phyloP scores from a whole-genome alignment of 306 rosid species.

The Crotalaria pallida region DNA sequence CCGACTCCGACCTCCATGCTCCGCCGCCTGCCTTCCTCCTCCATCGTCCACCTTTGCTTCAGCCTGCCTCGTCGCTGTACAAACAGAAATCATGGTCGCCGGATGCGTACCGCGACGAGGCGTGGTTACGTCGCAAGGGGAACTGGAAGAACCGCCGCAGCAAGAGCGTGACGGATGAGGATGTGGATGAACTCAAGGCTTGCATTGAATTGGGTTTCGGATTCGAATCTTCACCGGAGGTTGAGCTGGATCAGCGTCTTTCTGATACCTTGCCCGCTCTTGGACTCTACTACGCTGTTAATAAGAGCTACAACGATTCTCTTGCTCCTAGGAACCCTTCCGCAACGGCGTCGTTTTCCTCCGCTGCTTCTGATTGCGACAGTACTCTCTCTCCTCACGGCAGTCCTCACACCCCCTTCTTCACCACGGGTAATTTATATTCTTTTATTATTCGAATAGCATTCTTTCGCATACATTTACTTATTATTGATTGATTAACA shows the following conservation, averaged over 20 bases:
- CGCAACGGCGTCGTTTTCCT: conserved; percentile 36
- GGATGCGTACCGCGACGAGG: conserved; percentile 70
- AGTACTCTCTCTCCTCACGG: conserved; percentile 44
- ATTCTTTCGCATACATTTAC: no score
- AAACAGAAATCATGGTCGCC: conserved; percentile 97
- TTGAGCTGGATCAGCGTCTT: conserved; percentile 45
- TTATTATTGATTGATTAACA: no score
- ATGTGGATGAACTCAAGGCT: conserved; percentile 82
- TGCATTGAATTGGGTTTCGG: conserved; percentile 90
- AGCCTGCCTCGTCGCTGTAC: conserved; percentile 23
- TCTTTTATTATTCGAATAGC: no score
- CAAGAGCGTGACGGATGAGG: conserved; percentile 84
- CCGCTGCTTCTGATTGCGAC: conserved; percentile 57
- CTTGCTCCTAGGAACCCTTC: conserved; percentile 27
- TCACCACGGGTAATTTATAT: conserved; percentile 39
- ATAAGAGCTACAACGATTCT: conserved; percentile 49
- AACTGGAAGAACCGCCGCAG: conserved; percentile 60
- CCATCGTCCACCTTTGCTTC: conserved; percentile 13
- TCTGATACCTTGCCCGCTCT: conserved; percentile 84
- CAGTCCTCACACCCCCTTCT: conserved; percentile 55
- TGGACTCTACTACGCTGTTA: conserved; percentile 71
- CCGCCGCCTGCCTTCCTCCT: conserved; percentile 22
- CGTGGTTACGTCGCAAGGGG: conserved; percentile 79
- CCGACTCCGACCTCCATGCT: conserved; percentile 2
- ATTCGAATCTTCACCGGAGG: conserved; percentile 59